Evolutionary conservation across 768 basidiomycete genomes (phyloP), one percentile per base, ranked within the genome.

Genomic region (Trametes elegans): DNA sequence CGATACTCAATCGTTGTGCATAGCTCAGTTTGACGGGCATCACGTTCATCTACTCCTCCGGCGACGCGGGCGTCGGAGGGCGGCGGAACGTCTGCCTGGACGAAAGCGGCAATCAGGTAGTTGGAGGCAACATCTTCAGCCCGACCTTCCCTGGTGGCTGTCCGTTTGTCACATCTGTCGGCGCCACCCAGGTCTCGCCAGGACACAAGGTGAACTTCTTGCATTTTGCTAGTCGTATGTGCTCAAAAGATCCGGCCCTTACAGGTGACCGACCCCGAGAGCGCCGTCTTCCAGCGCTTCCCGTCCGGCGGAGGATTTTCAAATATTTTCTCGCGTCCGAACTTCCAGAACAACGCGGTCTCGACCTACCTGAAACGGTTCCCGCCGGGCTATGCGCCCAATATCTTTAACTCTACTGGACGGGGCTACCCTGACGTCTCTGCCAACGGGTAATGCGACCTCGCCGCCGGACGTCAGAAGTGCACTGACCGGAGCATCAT

Each of bases 31-130:
- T 72, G 35, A 62, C 68, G 54, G 72, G 72, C 32, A 61, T 66
- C 1, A 71, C 77, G 1, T 53, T 79, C 28, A 59, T 79, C n/a
- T 79, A 76, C 55, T 69, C 70, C 36, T 74, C 76, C 9, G 78
- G 78, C 24, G 76, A 79, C 44, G 61, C 61, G 28, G 76, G 77
- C 53, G 77, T 78, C 32, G 74, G 73, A 3, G 76, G 77, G 1
- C 50, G 50, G 24, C 51, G 39, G 5, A 60, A 60, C n/a, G 7
- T 55, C 13, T 77, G 78, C 57, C 55, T 77, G 31, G 62, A 67
- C 38, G 38, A 68, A 2, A 56, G 58, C 5, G 71, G 74, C 61
- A 43, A 31, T 52, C 43, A 56, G 31, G 42, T 49, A 19, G 18
- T 27, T 18, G 46, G 40, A 19, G 67, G 59, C 10, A 56, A 56